Base-by-base conservation (phyloP, 2,329 filamentous ascomycete genomes). In the Fusarium duplospermum region DNA sequence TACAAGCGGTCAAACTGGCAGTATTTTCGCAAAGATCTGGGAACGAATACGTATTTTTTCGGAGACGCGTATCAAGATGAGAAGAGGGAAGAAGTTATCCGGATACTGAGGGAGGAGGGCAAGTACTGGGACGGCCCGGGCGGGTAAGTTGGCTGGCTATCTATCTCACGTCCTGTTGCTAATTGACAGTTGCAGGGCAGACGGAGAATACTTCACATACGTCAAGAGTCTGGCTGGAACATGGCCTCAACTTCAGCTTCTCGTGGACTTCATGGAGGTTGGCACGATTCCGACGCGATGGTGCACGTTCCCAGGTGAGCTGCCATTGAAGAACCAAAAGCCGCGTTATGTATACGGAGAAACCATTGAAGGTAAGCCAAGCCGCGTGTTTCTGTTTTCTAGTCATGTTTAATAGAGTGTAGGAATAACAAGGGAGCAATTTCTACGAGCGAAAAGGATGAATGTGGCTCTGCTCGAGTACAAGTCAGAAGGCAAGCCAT, bases 181-280 rank as follows among this genome's bases (percentile, higher is more conserved):
- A 24, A 36, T 14, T 38, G 33, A 29, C 16, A 27, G 27, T 7
- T 40, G 13, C 22, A 38, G 33, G 31, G 10, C 16, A 13, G 16
- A 29, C 11, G 35, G 35, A 22, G 24, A 45, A 18, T 61, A 61
- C 38, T 38, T 61, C 8, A 14, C 36, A 18, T 61, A 61, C 20
- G 38, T 47, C 22, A 42, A 45, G 38, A 31, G 58, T 6, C 38
- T 61, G 7, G 38, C 24, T 11, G 29, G 14, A 31, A 45, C 58
- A 45, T 61, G 58, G 58, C 58, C 58, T 42, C 33, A 58, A 14
- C 56, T 58, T 38, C 56, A 58, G 35, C 56, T 58, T 16, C 40
- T 62, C 2, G 59, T 33, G 5, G 59, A 62, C n/a, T 62, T 62
- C 16, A 62, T 62, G 59, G 40, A 62, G 9, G 40, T 62, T 7